Evolutionary conservation across 2,329 filamentous ascomycete species (phyloP).

Genomic region (Rachicladosporium sp.): DNA sequence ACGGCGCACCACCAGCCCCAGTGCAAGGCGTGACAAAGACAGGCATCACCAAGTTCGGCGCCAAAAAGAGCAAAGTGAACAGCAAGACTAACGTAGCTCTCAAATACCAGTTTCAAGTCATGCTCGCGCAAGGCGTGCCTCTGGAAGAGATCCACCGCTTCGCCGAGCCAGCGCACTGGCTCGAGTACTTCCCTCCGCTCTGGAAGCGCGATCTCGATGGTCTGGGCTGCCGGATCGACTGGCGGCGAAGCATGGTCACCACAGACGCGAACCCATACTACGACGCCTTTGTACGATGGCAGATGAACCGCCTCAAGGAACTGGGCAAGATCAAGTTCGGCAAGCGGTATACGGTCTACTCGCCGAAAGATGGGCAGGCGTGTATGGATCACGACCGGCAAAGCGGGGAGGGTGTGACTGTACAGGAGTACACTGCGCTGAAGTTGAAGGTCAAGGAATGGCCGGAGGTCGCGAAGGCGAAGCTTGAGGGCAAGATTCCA

Average conservation of each 20-base stretch:
- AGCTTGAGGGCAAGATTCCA: constrained; percentile 66
- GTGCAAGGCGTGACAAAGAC: constrained; percentile 55
- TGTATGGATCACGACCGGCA: constrained; percentile 80
- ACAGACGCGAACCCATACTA: constrained; percentile 96
- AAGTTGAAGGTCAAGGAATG: constrained; percentile 88
- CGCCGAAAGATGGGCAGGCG: constrained; percentile 74
- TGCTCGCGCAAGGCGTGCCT: constrained; percentile 81
- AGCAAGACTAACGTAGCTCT: constrained; percentile 74
- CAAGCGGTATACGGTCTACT: constrained; percentile 87
- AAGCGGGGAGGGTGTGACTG: constrained; percentile 67
- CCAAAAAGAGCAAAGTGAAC: constrained; percentile 83
- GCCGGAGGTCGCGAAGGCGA: constrained; percentile 61
- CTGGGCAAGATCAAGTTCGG: constrained; percentile 88
- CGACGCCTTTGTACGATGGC: constrained; percentile 90
- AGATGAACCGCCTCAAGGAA: constrained; percentile 86
- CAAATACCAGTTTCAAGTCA: constrained; percentile 94
- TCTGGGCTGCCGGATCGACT: constrained; percentile 81
- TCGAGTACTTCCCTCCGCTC: constrained; percentile 79
- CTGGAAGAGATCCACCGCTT: constrained; percentile 85
- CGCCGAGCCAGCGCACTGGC: constrained; percentile 78
- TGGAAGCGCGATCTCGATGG: constrained; percentile 68
- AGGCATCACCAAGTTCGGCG: constrained; percentile 81
- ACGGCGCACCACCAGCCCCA: constrained; percentile 38
- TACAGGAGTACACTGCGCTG: constrained; percentile 84
- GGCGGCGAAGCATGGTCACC: constrained; percentile 84